Percentiles rank a stretch among this genome's conserved stretches.
Conservation (phyloP, 768 basidiomycete genomes). For the Tulasnella sp. region DNA sequence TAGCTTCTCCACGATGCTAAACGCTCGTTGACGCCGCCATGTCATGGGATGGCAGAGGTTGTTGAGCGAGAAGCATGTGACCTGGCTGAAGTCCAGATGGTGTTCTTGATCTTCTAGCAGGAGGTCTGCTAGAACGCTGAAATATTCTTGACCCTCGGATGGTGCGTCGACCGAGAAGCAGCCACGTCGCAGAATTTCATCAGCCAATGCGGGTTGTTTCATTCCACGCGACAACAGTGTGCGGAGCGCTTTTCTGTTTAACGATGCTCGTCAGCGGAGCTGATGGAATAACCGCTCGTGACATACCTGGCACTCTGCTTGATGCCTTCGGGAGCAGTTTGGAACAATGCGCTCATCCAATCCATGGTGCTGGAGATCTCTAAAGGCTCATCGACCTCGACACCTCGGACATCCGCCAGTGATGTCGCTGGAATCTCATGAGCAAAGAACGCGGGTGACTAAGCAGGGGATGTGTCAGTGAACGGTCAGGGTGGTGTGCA, state of each 20-base stretch:
- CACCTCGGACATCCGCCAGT: constrained; percentile 27
- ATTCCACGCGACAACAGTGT: constrained; percentile 52
- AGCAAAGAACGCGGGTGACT: constrained; percentile 75
- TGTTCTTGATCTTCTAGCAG: constrained; percentile 45
- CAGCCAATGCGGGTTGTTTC: constrained; percentile 45
- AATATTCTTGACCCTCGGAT: constrained; percentile 55
- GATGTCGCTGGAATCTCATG: constrained; percentile 49
- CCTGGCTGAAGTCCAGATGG: constrained; percentile 62
- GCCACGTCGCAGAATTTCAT: constrained; percentile 57
- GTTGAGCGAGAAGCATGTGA: constrained; percentile 64
- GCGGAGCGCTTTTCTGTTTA: constrained; percentile 59
- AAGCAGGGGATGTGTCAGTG: constrained; percentile 7
- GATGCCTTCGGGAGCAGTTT: constrained; percentile 38
- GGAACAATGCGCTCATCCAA: constrained; percentile 55
- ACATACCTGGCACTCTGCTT: constrained; percentile 48
- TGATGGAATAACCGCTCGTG: background rate
- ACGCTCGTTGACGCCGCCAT: constrained; percentile 60
- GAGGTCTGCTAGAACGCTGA: constrained; percentile 66
- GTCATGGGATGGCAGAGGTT: constrained; percentile 69
- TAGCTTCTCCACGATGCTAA: constrained; percentile 58
- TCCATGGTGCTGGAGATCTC: constrained; percentile 46
- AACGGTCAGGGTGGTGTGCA: too few species aligned
- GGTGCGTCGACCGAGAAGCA: constrained; percentile 48
- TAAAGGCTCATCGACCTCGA: constrained; percentile 35
- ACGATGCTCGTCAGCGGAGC: constrained; percentile 13